A percentile compares a stretch with the other conserved stretches of the same genome.
Evolutionary conservation across 2,329 filamentous ascomycete genomes (phyloP).

Genomic region (Didymella lethalis): DNA sequence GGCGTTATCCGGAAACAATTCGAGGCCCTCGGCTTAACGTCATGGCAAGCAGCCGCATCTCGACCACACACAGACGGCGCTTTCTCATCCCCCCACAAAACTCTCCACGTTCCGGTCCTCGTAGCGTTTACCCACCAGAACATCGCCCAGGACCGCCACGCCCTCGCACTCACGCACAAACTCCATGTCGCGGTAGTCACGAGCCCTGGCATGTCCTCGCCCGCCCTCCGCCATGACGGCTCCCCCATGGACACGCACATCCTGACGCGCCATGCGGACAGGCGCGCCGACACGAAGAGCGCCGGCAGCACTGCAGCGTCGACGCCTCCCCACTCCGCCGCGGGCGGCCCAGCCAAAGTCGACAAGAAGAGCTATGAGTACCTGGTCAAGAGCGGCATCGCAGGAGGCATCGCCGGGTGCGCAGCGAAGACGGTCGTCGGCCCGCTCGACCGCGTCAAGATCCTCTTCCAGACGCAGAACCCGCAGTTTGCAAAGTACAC

Average conservation of each 20-base stretch:
- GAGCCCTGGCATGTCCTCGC: constrained; percentile 49
- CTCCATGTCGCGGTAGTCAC: constrained; percentile 35
- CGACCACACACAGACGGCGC: constrained; percentile 22
- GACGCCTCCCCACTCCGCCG: constrained; percentile 3
- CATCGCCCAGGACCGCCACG: background rate
- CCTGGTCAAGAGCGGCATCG: constrained; percentile 80
- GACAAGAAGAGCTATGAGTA: constrained; percentile 83
- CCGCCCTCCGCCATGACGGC: constrained; percentile 49
- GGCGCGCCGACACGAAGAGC: constrained; percentile 35
- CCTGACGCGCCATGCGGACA: constrained; percentile 40
- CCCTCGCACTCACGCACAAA: background rate
- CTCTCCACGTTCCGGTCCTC: constrained; percentile 13
- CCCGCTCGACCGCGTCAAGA: constrained; percentile 96
- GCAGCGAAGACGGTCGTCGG: constrained; percentile 95
- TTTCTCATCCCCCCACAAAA: constrained; percentile 23
- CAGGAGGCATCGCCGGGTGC: constrained; percentile 90
- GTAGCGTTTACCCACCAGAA: background rate
- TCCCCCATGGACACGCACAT: constrained; percentile 42
- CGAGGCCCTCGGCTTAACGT: constrained; percentile 25
- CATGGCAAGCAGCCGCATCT: constrained; percentile 21
- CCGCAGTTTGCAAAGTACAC: constrained; percentile 94
- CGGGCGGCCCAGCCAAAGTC: constrained; percentile 54
- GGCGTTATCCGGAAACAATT: constrained; percentile 17
- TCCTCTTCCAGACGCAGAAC: constrained; percentile 95
- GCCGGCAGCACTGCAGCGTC: background rate